These are phyloP conservation scores for Coniferiporia weirii DNA, from an alignment of 1,284 basidiomycete genomes.

Conservation along the genomic window DNA sequence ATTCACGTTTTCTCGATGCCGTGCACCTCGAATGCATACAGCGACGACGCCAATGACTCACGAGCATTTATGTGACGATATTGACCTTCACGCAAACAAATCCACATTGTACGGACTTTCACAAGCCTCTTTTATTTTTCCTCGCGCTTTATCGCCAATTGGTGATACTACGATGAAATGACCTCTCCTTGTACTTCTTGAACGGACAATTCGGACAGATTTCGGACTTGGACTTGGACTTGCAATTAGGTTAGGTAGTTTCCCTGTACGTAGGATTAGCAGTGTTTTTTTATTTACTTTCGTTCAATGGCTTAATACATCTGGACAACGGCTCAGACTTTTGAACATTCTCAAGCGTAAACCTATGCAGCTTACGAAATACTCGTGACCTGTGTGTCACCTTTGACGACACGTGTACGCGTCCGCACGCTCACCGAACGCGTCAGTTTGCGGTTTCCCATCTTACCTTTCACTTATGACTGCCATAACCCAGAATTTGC, in stretches of 20 bases:
- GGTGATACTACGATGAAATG: too few species aligned
- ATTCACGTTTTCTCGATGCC: not conserved
- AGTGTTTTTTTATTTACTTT: not conserved
- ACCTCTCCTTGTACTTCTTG: not conserved
- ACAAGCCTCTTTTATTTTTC: not conserved
- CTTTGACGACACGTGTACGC: too few species aligned
- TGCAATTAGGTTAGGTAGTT: too few species aligned
- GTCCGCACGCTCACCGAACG: too few species aligned
- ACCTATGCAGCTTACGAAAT: too few species aligned
- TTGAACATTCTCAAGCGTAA: too few species aligned
- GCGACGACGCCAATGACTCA: not conserved
- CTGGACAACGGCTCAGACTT: too few species aligned
- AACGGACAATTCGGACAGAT: not conserved
- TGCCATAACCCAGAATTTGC: conserved; percentile 66
- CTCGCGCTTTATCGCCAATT: not conserved
- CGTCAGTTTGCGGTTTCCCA: not conserved
- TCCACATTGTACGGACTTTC: not conserved
- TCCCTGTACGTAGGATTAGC: not conserved
- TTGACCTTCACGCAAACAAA: too few species aligned
- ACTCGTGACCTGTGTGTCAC: too few species aligned
- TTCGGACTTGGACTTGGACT: not conserved
- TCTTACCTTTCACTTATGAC: conserved; percentile 42
- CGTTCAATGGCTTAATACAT: too few species aligned
- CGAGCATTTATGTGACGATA: too few species aligned
- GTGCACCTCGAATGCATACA: not conserved